Conservation (phyloP, 345 rosid genomes). For the Atalantia buxifolia region DNA sequence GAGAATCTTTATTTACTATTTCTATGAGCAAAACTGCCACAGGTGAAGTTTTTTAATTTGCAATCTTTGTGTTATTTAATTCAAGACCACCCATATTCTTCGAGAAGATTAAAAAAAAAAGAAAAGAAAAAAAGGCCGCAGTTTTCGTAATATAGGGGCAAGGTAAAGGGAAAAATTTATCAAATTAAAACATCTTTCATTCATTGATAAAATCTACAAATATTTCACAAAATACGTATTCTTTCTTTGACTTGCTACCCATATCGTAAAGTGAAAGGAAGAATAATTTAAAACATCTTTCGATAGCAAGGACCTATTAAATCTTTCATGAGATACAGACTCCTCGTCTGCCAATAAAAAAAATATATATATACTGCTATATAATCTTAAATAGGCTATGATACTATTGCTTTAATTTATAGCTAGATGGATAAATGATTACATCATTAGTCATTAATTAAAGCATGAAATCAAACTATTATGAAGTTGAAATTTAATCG, state of each 20-base stretch:
- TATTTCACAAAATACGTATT: not conserved
- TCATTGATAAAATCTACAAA: not conserved
- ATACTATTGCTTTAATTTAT: not conserved
- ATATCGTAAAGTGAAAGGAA: slow-evolving; percentile 1
- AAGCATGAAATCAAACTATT: not conserved
- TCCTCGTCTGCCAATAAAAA: too few species aligned
- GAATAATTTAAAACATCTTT: not conserved
- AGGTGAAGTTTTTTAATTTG: not conserved
- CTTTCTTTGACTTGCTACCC: not conserved
- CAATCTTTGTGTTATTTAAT: not conserved
- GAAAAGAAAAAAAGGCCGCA: not conserved
- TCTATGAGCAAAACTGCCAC: not conserved
- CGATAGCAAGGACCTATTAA: not conserved
- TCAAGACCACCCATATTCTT: not conserved
- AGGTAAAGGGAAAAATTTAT: not conserved
- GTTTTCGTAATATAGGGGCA: not conserved
- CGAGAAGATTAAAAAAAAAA: too few species aligned
- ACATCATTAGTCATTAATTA: too few species aligned
- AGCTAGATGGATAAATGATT: too few species aligned
- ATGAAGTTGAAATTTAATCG: too few species aligned
- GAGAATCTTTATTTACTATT: not conserved
- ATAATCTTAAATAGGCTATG: not conserved
- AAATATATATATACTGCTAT: not conserved
- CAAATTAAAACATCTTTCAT: not conserved
- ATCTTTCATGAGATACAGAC: not conserved